These are phyloP conservation scores for Imleria badia DNA, from an alignment of 768 basidiomycete genomes.

Conservation along the genomic window DNA sequence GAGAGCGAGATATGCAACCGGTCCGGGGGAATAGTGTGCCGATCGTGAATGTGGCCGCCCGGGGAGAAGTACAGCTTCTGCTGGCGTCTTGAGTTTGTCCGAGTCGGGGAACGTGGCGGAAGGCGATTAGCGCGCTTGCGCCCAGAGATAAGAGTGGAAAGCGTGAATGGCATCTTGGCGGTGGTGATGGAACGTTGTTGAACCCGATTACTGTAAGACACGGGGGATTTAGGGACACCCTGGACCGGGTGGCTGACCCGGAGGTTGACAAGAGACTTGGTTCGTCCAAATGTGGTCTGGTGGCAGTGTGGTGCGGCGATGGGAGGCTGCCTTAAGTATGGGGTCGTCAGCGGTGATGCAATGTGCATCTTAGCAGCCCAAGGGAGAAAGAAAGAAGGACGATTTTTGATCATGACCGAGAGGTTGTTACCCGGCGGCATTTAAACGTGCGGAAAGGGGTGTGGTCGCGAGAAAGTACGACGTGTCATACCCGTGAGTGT, in stretches of 20 bases:
- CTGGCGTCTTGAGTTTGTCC: background rate
- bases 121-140: background rate
- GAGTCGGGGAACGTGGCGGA: background rate
- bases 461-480: background rate
- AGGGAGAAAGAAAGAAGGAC: no score
- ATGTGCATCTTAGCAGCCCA: background rate
- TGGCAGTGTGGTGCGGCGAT: no score
- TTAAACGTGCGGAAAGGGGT: background rate
- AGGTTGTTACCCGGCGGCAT: background rate
- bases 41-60: constrained; percentile 11
- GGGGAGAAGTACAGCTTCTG: constrained; percentile 13
- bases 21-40: constrained; percentile 8
- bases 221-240: background rate
- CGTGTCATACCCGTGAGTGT: no score
- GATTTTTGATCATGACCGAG: no score
- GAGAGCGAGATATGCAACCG: constrained; percentile 23
- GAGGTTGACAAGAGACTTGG: constrained; percentile 11
- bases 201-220: background rate
- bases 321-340: no score
- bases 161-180: constrained; percentile 11
- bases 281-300: background rate
- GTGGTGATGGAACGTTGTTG: constrained; percentile 5
- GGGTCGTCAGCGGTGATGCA: background rate
- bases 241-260: constrained; percentile 7
- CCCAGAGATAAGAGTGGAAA: constrained; percentile 4